These are phyloP conservation scores for Teunomyces funiuensis DNA, from an alignment of 805 yeast genomes.

Conservation along the genomic window DNA sequence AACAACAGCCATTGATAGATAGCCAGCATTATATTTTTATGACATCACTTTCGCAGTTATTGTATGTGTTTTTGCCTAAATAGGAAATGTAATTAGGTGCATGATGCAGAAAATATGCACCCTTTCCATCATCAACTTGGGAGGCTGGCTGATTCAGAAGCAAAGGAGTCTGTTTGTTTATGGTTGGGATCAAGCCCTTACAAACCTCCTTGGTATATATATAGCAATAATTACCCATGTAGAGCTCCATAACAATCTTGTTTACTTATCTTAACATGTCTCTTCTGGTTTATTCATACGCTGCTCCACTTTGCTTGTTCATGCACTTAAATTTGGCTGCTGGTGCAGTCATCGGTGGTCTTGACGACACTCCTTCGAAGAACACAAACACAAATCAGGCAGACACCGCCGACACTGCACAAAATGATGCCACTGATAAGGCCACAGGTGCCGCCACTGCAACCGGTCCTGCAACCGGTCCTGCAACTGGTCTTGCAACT, in stretches of 20 bases:
- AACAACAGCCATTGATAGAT: background rate
- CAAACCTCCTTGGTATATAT: background rate
- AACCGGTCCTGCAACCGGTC: conserved; percentile 7
- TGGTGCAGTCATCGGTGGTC: conserved; percentile 16
- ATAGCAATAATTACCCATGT: no score
- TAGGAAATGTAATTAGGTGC: conserved; percentile 11
- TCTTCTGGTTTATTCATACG: conserved; percentile 10
- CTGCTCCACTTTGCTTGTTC: conserved; percentile 8
- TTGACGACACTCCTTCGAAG: conserved; percentile 12
- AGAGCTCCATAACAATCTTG: no score
- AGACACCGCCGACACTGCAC: conserved; percentile 7
- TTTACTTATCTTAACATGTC: conserved; percentile 15
- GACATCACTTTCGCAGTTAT: conserved; percentile 1
- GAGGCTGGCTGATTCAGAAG: conserved; percentile 4
- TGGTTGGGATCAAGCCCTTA: background rate
- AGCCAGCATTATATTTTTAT: background rate
- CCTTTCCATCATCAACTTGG: no score
- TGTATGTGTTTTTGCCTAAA: conserved; percentile 14
- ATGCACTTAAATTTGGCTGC: conserved; percentile 10
- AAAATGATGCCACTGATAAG: conserved; percentile 5
- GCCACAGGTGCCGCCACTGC: conserved; percentile 4
- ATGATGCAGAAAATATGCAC: background rate
- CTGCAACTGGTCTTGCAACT: conserved; percentile 11
- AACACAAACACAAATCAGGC: conserved; percentile 3
- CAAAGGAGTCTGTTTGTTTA: background rate